Conservation (phyloP, 2,329 filamentous ascomycete genomes). For the Geosmithia morbida region DNA sequence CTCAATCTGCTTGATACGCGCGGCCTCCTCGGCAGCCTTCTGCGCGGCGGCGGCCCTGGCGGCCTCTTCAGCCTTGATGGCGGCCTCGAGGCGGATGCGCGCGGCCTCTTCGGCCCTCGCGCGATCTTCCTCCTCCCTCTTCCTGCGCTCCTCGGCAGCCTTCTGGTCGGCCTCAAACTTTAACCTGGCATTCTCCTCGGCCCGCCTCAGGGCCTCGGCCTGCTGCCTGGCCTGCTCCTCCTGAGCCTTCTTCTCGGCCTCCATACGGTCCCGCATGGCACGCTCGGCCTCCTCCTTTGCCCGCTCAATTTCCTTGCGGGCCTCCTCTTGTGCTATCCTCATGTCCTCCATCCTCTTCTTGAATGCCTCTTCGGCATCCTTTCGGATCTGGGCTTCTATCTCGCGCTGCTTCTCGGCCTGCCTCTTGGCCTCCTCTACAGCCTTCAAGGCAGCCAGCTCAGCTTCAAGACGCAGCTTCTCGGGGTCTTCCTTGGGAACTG, state of each 20-base stretch:
- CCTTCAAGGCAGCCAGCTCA: constrained; percentile 37
- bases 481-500: constrained; percentile 29
- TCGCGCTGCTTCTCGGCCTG: constrained; percentile 28
- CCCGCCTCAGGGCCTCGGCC: constrained; percentile 17
- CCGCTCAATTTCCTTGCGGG: constrained; percentile 29
- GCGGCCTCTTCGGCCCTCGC: constrained; percentile 25
- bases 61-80: constrained; percentile 24
- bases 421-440: constrained; percentile 27
- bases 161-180: constrained; percentile 24
- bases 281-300: constrained; percentile 30
- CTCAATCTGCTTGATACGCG: constrained; percentile 20
- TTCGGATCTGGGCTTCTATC: constrained; percentile 27
- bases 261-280: constrained; percentile 27
- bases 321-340: constrained; percentile 26
- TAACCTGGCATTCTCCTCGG: constrained; percentile 20
- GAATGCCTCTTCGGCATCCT: constrained; percentile 30
- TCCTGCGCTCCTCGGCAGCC: constrained; percentile 26
- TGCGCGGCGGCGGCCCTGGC: constrained; percentile 26
- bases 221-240: constrained; percentile 26
- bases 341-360: constrained; percentile 24
- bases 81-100: constrained; percentile 22
- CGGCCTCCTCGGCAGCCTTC: constrained; percentile 26
- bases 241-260: constrained; percentile 26
- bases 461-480: constrained; percentile 48
- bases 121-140: constrained; percentile 24